A percentile compares a stretch with the other conserved stretches of the same genome.
Evolutionary conservation across 805 yeast species (phyloP).

Genomic region (Kluyveromyces aestuarii): DNA sequence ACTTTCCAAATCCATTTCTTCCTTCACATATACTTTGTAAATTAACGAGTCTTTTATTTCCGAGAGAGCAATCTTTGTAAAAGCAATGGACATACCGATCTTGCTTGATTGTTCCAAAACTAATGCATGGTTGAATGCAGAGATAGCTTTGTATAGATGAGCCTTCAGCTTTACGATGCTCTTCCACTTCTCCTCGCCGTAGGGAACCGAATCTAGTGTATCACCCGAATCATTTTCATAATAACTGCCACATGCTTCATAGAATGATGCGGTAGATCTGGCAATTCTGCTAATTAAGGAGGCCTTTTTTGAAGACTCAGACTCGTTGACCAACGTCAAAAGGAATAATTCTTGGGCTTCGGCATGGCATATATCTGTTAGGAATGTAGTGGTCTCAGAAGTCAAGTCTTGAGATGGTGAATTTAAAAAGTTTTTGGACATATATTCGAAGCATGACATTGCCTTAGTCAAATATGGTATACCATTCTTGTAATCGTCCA

Average conservation of each 20-base stretch:
- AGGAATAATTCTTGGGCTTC: constrained; percentile 86
- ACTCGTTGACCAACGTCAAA: constrained; percentile 41
- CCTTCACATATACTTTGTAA: constrained; percentile 29
- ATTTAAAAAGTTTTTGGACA: constrained; percentile 75
- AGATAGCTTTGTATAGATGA: constrained; percentile 47
- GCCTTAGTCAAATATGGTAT: constrained; percentile 60
- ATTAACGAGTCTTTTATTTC: constrained; percentile 21
- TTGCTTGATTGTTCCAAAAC: constrained; percentile 46
- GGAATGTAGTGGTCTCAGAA: constrained; percentile 57
- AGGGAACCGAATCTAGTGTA: constrained; percentile 7
- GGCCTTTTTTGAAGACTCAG: constrained; percentile 41
- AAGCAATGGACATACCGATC: constrained; percentile 71
- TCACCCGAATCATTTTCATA: constrained; percentile 32
- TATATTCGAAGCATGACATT: constrained; percentile 64
- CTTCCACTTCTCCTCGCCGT: constrained; percentile 44
- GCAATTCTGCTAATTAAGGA: constrained; percentile 71
- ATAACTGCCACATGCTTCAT: constrained; percentile 41
- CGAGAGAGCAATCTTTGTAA: constrained; percentile 42
- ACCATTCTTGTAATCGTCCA: constrained; percentile 45
- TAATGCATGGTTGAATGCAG: constrained; percentile 51
- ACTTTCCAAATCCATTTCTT: constrained; percentile 26
- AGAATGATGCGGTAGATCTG: constrained; percentile 48
- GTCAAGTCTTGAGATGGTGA: constrained; percentile 77
- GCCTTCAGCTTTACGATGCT: constrained; percentile 43
- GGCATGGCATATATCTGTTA: constrained; percentile 61